Percentiles rank a stretch among this genome's conserved stretches.
Evolutionary conservation across 2,329 filamentous ascomycete genomes (phyloP).

Genomic region (Didymella keratinophila): DNA sequence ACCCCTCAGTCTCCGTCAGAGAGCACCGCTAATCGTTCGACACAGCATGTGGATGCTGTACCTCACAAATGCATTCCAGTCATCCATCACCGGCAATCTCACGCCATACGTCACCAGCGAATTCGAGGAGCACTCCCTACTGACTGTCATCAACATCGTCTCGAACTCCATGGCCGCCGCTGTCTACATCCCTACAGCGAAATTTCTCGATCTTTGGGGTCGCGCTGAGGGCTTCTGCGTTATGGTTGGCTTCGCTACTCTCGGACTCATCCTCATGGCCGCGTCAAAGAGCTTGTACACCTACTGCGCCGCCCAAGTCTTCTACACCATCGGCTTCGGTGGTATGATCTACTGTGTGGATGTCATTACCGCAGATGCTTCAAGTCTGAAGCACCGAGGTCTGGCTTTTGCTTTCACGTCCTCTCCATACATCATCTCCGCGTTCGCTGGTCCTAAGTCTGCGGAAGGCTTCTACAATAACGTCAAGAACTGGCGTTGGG

Average conservation of each 20-base stretch:
- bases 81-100: conserved; percentile 48
- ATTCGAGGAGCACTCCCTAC: conserved; percentile 38
- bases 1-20: no score
- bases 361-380: conserved; percentile 69
- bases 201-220: conserved; percentile 52
- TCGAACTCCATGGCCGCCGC: conserved; percentile 42
- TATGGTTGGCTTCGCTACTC: conserved; percentile 41
- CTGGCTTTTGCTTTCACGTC: conserved; percentile 62
- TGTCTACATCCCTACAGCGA: conserved; percentile 49
- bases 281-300: conserved; percentile 61
- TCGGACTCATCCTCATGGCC: conserved; percentile 70
- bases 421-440: conserved; percentile 31
- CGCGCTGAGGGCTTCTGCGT: conserved; percentile 48
- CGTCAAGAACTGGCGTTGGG: conserved; percentile 61
- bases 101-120: conserved; percentile 43
- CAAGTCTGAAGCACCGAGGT: conserved; percentile 64
- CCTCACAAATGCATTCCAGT: conserved; percentile 55
- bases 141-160: conserved; percentile 38
- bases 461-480: conserved; percentile 55
- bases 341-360: conserved; percentile 67
- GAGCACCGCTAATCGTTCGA: conserved; percentile 2
- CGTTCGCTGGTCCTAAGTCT: conserved; percentile 27
- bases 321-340: conserved; percentile 65
- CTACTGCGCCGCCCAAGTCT: conserved; percentile 35
- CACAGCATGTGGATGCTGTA: conserved; percentile 45